Percentiles rank a stretch among this genome's conserved stretches.
phyloP scores from a whole-genome alignment of 108 stramenopile species.

The Skeletonema costatum region DNA sequence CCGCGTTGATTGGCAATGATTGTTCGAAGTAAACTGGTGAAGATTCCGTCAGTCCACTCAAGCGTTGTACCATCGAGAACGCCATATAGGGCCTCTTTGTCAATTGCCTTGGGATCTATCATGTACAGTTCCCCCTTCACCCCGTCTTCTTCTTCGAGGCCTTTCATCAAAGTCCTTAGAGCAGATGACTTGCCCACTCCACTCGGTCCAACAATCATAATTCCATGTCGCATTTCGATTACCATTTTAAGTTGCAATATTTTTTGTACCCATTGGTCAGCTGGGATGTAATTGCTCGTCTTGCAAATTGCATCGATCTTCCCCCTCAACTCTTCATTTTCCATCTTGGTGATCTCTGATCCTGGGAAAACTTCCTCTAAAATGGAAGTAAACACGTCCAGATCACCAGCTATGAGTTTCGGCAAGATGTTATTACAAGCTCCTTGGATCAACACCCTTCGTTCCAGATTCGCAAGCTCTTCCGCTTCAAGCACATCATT shows the following conservation, averaged over 20 bases:
- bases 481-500: conserved; percentile 57
- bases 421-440: conserved; percentile 96
- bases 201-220: conserved; percentile 95
- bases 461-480: conserved; percentile 64
- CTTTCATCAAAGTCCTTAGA: conserved; percentile 74
- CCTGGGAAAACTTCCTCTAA: conserved; percentile 93
- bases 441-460: conserved; percentile 84
- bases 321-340: conserved; percentile 71
- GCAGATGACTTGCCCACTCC: conserved; percentile 88
- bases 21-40: conserved; percentile 83
- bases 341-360: conserved; percentile 76
- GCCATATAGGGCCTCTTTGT: conserved; percentile 94
- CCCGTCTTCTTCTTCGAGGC: conserved; percentile 87
- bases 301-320: conserved; percentile 77
- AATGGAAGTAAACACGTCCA: conserved; percentile 80
- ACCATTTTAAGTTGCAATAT: conserved; percentile 95
- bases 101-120: conserved; percentile 97
- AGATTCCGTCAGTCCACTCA: conserved; percentile 99
- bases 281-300: conserved; percentile 54
- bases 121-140: conserved; percentile 89
- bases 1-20: conserved; percentile 95
- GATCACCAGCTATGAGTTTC: conserved; percentile 95
- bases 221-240: conserved; percentile 73
- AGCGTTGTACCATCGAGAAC: conserved; percentile 95
- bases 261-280: conserved; percentile 91